These are phyloP conservation scores for Candida coquimbonensis DNA, from an alignment of 805 yeast genomes.

Conservation along the genomic window DNA sequence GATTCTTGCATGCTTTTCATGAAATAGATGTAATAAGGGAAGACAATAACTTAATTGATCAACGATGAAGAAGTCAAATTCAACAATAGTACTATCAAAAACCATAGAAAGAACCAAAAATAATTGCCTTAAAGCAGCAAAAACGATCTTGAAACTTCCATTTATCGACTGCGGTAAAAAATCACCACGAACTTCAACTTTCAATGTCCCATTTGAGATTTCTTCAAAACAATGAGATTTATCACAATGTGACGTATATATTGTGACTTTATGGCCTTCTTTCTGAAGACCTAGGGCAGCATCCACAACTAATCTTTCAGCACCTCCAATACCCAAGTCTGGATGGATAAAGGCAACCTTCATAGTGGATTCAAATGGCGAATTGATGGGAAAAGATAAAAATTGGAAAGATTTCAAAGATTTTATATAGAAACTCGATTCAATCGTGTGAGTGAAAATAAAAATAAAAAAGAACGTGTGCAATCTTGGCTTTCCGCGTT, in stretches of 20 bases:
- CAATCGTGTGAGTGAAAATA: no score
- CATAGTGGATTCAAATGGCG: constrained; percentile 17
- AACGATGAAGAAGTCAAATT: constrained; percentile 68
- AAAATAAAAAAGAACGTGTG: no score
- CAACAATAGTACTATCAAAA: constrained; percentile 34
- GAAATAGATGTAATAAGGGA: constrained; percentile 52
- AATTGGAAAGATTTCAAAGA: neutral
- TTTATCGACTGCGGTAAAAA: constrained; percentile 62
- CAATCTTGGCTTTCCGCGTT: no score
- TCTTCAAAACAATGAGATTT: constrained; percentile 86
- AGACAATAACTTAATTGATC: constrained; percentile 85
- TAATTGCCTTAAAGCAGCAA: constrained; percentile 79
- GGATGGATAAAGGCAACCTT: constrained; percentile 88
- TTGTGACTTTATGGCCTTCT: constrained; percentile 51
- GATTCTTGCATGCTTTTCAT: constrained; percentile 41
- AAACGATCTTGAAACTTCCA: constrained; percentile 70
- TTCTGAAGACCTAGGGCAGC: constrained; percentile 84
- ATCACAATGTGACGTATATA: constrained; percentile 91
- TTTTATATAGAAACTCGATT: no score
- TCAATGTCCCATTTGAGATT: constrained; percentile 48
- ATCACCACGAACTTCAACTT: constrained; percentile 76
- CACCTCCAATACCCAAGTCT: constrained; percentile 96
- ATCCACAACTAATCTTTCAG: constrained; percentile 94
- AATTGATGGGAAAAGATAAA: neutral
- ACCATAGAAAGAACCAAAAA: constrained; percentile 48